A percentile compares a stretch with the other conserved stretches of the same genome.
These are phyloP conservation scores for Blastomyces silverae DNA, from an alignment of 2,329 filamentous ascomycete genomes.

Conservation along the genomic window DNA sequence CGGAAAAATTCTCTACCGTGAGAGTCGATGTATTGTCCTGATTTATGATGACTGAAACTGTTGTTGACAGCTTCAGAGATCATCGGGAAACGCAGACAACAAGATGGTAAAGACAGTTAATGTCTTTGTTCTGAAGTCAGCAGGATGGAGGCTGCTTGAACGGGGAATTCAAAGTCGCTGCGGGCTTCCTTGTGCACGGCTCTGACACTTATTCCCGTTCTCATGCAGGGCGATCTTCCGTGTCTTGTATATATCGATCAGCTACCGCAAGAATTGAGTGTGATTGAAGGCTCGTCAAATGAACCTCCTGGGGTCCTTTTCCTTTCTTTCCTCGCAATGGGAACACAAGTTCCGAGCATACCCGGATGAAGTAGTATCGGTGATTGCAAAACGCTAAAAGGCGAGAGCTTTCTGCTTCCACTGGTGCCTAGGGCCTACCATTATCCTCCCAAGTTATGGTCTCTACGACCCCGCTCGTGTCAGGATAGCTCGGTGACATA, in stretches of 20 bases:
- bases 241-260: not conserved
- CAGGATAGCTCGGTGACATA: no score
- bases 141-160: not conserved
- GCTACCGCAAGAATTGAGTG: not conserved
- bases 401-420: not conserved
- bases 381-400: not conserved
- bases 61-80: not conserved
- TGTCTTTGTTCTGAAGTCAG: not conserved
- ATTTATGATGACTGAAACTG: not conserved
- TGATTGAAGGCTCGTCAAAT: not conserved
- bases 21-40: not conserved
- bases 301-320: not conserved
- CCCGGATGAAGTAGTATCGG: not conserved
- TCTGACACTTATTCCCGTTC: not conserved
- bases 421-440: no score
- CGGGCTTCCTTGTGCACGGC: not conserved
- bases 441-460: not conserved
- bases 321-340: not conserved
- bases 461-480: not conserved
- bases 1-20: not conserved
- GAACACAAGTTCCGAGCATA: not conserved
- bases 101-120: not conserved
- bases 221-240: not conserved
- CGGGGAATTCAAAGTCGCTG: not conserved
- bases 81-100: not conserved